Base-by-base conservation (phyloP, 495 filamentous ascomycete genomes). In the Darksidea phi region DNA sequence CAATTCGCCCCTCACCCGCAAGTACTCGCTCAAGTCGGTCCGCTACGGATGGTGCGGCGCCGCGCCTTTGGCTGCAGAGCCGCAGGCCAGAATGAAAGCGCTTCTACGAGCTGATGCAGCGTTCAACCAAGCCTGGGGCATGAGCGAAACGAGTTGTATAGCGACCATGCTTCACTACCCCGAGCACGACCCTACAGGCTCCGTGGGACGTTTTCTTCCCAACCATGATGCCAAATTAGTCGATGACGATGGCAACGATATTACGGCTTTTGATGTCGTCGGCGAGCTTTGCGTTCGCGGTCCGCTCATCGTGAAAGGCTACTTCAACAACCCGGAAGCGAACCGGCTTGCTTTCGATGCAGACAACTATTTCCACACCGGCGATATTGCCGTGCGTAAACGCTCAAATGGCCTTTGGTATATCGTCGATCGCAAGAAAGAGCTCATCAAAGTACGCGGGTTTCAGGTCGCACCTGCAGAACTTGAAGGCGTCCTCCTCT, bases 401-500 rank as follows among this genome's bases (percentile, higher is more conserved):
- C n/a, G n/a, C n/a, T n/a, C n/a, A n/a, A 64, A 71, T 21, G 69
- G 69, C 12, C 62, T 50, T 59, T 73, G 71, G 45, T 73, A 66
- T 70, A 74, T 74, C 53, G 71, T 74, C 3, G 72, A 74, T 52
- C 65, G 72, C 15, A 74, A 73, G 54, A 74, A 74, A 55, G 76
- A 83, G 71, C 77, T 76, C 47, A 70, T 71, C 66, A 74, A 73
- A 61, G 76, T 78, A 12, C 76, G 76, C 50, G 76, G 70, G 6
- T 54, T 76, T 8, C 76, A 78, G 70, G 76, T 79, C 13, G 73
- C 73, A 3, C 77, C 76, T 2, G 75, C 77, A 10, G 77, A 79
- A 59, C 66, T 79, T 1, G 77, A 79, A 57, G 73, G 71, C 6
- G 69, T 76, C 0, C 70, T 78, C 1, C 70, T 78, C 0, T 67